phyloP scores from a whole-genome alignment of 139 green algal species.

The Gonium pectorale region DNA sequence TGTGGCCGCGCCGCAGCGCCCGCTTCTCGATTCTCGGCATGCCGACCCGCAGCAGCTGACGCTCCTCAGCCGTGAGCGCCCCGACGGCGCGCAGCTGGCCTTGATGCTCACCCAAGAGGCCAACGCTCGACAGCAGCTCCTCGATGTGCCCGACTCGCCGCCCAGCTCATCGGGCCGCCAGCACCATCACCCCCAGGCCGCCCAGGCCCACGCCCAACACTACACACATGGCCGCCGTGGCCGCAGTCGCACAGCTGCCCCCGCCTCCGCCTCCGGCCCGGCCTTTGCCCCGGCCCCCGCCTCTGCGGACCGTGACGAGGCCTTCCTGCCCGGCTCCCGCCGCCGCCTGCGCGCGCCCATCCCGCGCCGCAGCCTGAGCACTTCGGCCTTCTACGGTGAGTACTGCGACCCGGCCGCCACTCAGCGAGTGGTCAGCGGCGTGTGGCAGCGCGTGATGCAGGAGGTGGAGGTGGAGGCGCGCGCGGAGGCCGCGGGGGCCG shows the following conservation, averaged over 20 bases:
- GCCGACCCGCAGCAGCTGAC: not conserved
- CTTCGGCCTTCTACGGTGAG: conserved; percentile 29
- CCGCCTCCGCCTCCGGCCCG: no score
- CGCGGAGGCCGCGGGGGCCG: no score
- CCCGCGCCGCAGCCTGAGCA: conserved; percentile 12
- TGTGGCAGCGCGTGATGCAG: conserved; percentile 31
- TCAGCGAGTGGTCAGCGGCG: not conserved
- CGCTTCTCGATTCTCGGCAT: not conserved
- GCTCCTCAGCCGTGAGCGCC: not conserved
- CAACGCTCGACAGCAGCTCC: not conserved
- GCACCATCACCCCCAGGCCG: no score
- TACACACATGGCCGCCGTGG: no score
- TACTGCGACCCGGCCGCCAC: conserved; percentile 20
- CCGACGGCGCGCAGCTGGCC: not conserved
- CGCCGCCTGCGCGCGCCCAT: not conserved
- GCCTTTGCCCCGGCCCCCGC: no score
- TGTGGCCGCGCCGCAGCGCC: conserved; percentile 4
- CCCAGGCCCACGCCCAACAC: no score
- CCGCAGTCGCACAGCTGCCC: no score
- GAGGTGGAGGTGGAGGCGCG: no score
- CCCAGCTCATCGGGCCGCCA: conserved; percentile 12
- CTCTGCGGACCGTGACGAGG: not conserved
- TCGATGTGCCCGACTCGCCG: not conserved
- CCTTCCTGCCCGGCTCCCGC: conserved; percentile 16
- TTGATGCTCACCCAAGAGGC: not conserved